Conservation (phyloP, 108 stramenopile genomes). For the Nitzschia inconspicua region DNA sequence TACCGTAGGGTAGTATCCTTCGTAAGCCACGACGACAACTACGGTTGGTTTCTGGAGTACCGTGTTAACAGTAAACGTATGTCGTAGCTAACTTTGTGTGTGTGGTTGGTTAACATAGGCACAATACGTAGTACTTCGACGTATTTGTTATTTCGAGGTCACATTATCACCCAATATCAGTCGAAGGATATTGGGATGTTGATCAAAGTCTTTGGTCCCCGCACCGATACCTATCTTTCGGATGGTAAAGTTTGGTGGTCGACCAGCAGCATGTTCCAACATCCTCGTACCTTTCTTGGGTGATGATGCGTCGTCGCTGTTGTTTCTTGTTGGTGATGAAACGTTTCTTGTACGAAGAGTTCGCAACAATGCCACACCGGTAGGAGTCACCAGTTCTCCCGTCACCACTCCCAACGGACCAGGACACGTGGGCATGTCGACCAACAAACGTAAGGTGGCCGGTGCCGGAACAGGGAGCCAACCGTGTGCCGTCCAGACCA, state of each 20-base stretch:
- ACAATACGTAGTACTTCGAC: not conserved
- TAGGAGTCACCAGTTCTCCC: conserved; percentile 91
- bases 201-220: conserved; percentile 89
- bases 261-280: conserved; percentile 20
- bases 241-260: conserved; percentile 73
- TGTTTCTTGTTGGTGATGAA: conserved; percentile 4
- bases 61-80: too few relatives aligned
- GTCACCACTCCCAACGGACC: conserved; percentile 71
- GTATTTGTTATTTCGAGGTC: not conserved
- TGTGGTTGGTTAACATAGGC: not conserved
- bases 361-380: conserved; percentile 84
- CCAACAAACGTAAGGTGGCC: conserved; percentile 84
- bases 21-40: too few relatives aligned
- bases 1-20: too few relatives aligned
- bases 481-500: conserved; percentile 91
- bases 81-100: too few relatives aligned
- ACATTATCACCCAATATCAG: conserved; percentile 68
- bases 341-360: conserved; percentile 32
- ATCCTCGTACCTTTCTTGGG: not conserved
- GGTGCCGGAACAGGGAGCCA: conserved; percentile 91
- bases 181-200: conserved; percentile 89
- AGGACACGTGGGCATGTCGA: conserved; percentile 80
- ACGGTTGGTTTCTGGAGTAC: too few relatives aligned
- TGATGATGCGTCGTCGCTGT: not conserved
- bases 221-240: conserved; percentile 81